These are phyloP conservation scores for Pugionium cornutum DNA, from an alignment of 345 rosid genomes.

Conservation along the genomic window DNA sequence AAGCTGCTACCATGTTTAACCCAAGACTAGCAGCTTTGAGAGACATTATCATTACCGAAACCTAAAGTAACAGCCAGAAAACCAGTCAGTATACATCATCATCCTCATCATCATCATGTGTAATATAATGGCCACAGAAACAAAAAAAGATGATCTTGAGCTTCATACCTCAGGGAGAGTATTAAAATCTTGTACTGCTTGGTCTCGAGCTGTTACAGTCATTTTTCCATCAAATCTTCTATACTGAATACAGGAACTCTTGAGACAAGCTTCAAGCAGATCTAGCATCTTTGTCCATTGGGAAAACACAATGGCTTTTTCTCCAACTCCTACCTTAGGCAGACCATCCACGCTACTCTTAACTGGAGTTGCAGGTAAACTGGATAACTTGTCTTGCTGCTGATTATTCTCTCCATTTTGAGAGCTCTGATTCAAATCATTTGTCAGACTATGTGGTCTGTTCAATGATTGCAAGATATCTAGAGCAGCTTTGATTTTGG, in stretches of 20 bases:
- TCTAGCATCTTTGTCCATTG: conserved; percentile 99
- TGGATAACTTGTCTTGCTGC: conserved; percentile 2
- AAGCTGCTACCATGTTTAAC: conserved; percentile 95
- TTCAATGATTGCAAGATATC: conserved; percentile 67
- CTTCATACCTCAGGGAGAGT: conserved; percentile 75
- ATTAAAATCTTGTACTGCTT: conserved; percentile 96
- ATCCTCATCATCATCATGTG: not conserved
- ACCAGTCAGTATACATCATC: not conserved
- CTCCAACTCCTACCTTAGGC: conserved; percentile 34
- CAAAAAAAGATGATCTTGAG: no score
- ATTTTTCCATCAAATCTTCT: conserved; percentile 98
- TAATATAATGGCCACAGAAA: conserved; percentile 7
- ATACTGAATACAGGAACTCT: conserved; percentile 66
- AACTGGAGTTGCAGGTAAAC: conserved; percentile 30
- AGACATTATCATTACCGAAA: conserved; percentile 93
- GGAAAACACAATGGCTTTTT: conserved; percentile 95
- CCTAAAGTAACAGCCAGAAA: conserved; percentile 35
- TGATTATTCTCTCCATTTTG: conserved; percentile 19
- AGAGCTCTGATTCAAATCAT: conserved; percentile 31
- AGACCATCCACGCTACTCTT: conserved; percentile 28
- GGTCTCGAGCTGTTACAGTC: conserved; percentile 91
- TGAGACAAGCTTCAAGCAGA: conserved; percentile 76
- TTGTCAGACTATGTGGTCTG: conserved; percentile 41
- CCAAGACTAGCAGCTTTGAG: conserved; percentile 98
- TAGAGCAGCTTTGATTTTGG: conserved; percentile 84